Conservation (phyloP, 106 monocot genomes). For the Allium fistulosum region DNA sequence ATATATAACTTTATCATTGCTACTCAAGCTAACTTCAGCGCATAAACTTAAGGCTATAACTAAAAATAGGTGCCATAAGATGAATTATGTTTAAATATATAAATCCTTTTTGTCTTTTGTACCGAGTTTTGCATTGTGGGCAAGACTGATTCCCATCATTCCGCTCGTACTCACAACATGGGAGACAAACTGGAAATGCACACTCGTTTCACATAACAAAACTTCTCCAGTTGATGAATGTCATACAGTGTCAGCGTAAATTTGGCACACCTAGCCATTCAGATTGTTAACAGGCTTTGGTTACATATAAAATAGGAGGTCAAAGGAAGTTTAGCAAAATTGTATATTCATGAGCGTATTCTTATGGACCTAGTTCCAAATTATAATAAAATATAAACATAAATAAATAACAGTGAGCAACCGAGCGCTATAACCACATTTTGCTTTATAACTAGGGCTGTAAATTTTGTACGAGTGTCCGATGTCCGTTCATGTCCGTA, state of each 20-base stretch:
- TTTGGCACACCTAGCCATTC: slow-evolving; percentile 65
- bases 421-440: too few species aligned
- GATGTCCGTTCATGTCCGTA: too few species aligned
- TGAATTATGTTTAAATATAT: neutral
- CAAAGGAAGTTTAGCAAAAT: too few species aligned
- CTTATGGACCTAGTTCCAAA: neutral
- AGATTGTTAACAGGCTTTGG: slow-evolving; percentile 39
- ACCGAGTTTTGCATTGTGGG: slow-evolving; percentile 89
- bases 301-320: slow-evolving; percentile 14
- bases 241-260: slow-evolving; percentile 73
- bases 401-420: too few species aligned
- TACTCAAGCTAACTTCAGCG: too few species aligned
- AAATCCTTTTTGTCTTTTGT: slow-evolving; percentile 78
- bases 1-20: too few species aligned
- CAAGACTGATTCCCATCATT: slow-evolving; percentile 79
- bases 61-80: too few species aligned
- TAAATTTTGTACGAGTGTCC: too few species aligned
- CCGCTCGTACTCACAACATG: slow-evolving; percentile 82
- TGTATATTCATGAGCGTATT: too few species aligned
- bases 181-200: slow-evolving; percentile 79
- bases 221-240: slow-evolving; percentile 41
- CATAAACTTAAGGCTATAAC: too few species aligned
- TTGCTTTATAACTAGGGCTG: too few species aligned
- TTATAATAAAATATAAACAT: neutral
- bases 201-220: slow-evolving; percentile 92